Evolutionary conservation across 306 rosid species (phyloP).

Genomic region (Nissolia schottii): DNA sequence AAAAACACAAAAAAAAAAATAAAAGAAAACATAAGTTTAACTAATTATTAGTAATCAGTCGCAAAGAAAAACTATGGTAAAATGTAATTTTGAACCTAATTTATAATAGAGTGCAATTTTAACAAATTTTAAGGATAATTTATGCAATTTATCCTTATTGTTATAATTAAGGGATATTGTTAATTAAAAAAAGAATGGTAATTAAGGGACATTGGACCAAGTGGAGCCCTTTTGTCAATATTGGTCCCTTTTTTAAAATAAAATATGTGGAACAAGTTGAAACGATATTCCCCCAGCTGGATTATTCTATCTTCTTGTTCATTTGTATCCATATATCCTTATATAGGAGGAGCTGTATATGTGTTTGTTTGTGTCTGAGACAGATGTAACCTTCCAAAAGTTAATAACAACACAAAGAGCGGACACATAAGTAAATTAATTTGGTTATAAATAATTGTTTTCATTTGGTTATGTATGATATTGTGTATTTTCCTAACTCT

Average conservation of each 20-base stretch:
- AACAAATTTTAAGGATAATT: too few species aligned
- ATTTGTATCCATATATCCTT: neutral
- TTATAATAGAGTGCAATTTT: too few species aligned
- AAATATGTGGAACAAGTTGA: constrained; percentile 21
- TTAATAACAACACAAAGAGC: neutral
- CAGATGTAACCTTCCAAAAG: constrained; percentile 8
- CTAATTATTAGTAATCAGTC: too few species aligned
- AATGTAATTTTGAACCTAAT: too few species aligned
- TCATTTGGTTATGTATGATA: too few species aligned
- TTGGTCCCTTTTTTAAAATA: constrained; percentile 6
- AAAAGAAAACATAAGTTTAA: too few species aligned
- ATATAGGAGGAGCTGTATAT: neutral
- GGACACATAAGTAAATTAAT: neutral
- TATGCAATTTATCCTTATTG: too few species aligned
- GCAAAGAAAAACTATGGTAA: too few species aligned
- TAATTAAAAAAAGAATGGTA: too few species aligned
- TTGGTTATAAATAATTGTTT: neutral
- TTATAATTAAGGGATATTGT: too few species aligned
- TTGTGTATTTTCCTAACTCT: too few species aligned
- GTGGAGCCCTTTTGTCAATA: constrained; percentile 39
- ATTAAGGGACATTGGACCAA: neutral
- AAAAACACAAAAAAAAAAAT: too few species aligned
- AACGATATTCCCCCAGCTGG: constrained; percentile 30
- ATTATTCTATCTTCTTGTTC: constrained; percentile 12
- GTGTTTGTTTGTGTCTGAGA: neutral